A percentile compares a stretch with the other conserved stretches of the same genome.
Conservation (phyloP, 768 basidiomycete species). For the Kwoniella pini region DNA sequence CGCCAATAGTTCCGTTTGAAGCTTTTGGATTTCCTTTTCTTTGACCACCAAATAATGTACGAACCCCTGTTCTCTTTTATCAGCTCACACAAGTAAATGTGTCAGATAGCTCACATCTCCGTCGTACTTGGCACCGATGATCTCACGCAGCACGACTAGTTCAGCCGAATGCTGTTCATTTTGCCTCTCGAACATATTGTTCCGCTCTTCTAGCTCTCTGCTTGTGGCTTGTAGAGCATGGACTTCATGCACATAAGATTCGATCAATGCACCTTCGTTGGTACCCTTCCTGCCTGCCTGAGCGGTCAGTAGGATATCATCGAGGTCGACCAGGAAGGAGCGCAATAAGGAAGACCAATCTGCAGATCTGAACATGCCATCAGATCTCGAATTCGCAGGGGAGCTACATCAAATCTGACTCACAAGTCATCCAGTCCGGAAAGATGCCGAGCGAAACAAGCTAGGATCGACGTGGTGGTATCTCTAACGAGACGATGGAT, state of each 20-base stretch:
- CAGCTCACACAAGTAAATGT: too few relatives aligned
- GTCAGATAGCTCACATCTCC: constrained; percentile 10
- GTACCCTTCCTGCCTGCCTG: neutral
- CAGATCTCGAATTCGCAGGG: neutral
- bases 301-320: constrained; percentile 1
- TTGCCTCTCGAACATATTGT: constrained; percentile 45
- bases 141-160: constrained; percentile 39
- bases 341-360: constrained; percentile 10
- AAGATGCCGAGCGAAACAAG: constrained; percentile 3
- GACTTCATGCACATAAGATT: constrained; percentile 63
- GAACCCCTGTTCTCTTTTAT: constrained; percentile 59
- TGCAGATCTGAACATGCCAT: neutral
- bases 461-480: neutral
- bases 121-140: constrained; percentile 6
- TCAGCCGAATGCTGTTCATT: constrained; percentile 69
- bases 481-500: too few relatives aligned
- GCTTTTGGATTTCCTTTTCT: constrained; percentile 76
- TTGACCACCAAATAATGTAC: constrained; percentile 79
- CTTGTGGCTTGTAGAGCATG: constrained; percentile 59
- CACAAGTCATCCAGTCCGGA: constrained; percentile 1
- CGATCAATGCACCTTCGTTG: constrained; percentile 10
- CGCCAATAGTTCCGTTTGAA: constrained; percentile 71
- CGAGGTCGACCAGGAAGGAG: constrained; percentile 1
- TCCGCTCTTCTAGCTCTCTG: neutral
- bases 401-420: neutral